Conservation (phyloP, 306 rosid genomes). For the Rosa persica region DNA sequence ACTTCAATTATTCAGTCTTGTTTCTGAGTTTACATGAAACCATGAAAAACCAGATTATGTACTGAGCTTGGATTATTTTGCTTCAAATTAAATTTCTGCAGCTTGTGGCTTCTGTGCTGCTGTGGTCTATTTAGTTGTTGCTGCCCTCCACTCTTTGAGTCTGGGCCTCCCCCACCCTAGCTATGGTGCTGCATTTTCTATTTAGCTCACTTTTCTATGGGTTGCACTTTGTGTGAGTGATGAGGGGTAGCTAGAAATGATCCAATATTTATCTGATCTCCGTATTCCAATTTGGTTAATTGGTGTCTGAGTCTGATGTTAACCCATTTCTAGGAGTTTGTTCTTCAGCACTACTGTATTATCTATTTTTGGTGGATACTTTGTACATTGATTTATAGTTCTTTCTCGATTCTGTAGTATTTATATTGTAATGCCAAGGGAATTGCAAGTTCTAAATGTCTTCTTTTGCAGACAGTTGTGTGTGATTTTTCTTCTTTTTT, state of each 20-base stretch:
- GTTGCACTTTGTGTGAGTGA: background rate
- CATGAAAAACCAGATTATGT: background rate
- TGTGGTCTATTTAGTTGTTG: slow-evolving; percentile 71
- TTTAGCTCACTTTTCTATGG: background rate
- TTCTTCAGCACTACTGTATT: slow-evolving; percentile 12
- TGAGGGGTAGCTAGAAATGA: background rate
- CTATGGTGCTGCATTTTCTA: slow-evolving; percentile 9
- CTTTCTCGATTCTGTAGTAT: background rate
- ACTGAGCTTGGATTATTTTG: background rate
- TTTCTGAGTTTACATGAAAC: background rate
- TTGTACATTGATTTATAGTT: background rate
- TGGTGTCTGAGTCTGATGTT: background rate
- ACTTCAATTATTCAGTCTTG: background rate
- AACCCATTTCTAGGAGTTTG: background rate
- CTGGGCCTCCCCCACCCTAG: slow-evolving; percentile 64
- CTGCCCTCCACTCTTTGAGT: slow-evolving; percentile 65
- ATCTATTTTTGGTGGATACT: background rate
- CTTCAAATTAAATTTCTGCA: slow-evolving; percentile 26
- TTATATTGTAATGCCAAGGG: background rate
- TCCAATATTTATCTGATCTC: background rate
- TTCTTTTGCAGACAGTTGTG: too few species aligned
- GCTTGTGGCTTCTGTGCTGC: slow-evolving; percentile 75
- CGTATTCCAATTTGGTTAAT: background rate
- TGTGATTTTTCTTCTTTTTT: background rate
- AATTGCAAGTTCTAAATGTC: background rate